Evolutionary conservation across 257 asterid genomes (phyloP).

Genomic region (Solanum pimpinellifolium): DNA sequence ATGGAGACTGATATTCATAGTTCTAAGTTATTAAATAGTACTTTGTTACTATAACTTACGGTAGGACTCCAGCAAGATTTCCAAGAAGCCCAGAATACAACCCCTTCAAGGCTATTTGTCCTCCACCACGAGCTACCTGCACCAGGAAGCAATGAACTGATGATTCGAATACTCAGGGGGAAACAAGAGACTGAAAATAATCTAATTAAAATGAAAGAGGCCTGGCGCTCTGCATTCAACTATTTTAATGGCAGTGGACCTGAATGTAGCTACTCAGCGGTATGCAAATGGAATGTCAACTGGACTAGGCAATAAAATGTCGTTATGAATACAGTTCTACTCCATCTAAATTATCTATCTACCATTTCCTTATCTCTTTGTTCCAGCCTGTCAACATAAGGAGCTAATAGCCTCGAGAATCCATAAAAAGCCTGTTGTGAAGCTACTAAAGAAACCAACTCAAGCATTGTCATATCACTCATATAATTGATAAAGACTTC

Average conservation of each 20-base stretch:
- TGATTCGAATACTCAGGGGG: background rate
- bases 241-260: background rate
- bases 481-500: background rate
- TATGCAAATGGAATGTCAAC: background rate
- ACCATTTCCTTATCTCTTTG: background rate
- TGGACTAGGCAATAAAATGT: background rate
- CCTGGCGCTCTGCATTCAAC: background rate
- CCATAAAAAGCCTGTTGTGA: background rate
- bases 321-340: background rate
- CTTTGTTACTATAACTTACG: conserved; percentile 45
- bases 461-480: background rate
- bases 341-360: background rate
- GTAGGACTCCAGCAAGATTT: conserved; percentile 91
- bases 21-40: background rate
- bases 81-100: conserved; percentile 92
- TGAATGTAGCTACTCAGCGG: background rate
- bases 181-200: background rate
- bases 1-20: background rate
- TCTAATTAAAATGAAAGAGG: background rate
- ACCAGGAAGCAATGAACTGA: conserved; percentile 1
- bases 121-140: conserved; percentile 92
- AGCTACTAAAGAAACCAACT: background rate
- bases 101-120: conserved; percentile 79
- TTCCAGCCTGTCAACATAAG: background rate
- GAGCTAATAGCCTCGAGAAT: background rate